Conservation (phyloP, 2,329 filamentous ascomycete genomes). For the Trichocomaceae sp. region DNA sequence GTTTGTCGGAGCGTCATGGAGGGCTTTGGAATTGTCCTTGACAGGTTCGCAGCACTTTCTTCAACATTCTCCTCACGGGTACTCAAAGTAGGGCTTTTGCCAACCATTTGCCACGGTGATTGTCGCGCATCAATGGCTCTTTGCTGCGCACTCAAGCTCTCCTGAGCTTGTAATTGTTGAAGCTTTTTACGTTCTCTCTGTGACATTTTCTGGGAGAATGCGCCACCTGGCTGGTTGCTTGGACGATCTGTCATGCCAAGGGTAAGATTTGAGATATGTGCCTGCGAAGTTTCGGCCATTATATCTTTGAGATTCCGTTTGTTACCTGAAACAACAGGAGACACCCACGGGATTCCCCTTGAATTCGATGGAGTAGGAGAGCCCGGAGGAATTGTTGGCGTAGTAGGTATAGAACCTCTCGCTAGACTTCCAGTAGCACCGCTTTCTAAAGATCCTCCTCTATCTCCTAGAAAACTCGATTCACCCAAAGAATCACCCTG, state of each 20-base stretch:
- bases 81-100: conserved; percentile 1
- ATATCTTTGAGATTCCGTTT: conserved; percentile 73
- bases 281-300: conserved; percentile 56
- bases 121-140: conserved; percentile 22
- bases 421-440: conserved; percentile 22
- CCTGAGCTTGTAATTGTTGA: conserved; percentile 58
- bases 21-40: conserved; percentile 32
- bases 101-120: conserved; percentile 59
- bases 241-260: conserved; percentile 45
- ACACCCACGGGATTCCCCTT: conserved; percentile 46
- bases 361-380: conserved; percentile 22
- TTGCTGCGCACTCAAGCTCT: conserved; percentile 28
- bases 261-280: conserved; percentile 48
- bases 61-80: neutral
- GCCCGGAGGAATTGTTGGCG: conserved; percentile 20
- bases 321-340: conserved; percentile 48
- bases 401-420: conserved; percentile 16
- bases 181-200: conserved; percentile 89
- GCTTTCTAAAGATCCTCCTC: conserved; percentile 23
- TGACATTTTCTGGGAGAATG: conserved; percentile 59
- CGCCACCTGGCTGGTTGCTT: conserved; percentile 31
- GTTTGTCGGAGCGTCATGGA: conserved; percentile 58
- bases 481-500: conserved; percentile 23
- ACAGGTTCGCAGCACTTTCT: conserved; percentile 13
- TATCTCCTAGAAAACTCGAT: conserved; percentile 23